phyloP scores from a whole-genome alignment of 148 eudicot species.

The Chenopodium quinoa region DNA sequence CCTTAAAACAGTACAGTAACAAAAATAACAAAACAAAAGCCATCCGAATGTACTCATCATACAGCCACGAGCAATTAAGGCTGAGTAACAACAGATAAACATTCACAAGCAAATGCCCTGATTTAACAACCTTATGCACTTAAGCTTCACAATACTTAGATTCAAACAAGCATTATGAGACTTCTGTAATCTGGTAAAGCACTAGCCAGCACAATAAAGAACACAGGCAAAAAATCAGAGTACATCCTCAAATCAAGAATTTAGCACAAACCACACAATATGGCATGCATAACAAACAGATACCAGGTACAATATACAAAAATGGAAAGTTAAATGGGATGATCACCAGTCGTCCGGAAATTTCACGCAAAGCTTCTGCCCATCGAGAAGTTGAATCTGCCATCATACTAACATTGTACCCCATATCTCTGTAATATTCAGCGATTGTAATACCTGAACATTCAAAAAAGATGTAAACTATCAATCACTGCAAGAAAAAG shows the following conservation, averaged over 20 bases:
- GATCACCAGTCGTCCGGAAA: constrained; percentile 95
- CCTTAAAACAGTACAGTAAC: background rate
- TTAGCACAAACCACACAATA: background rate
- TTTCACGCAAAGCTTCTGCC: constrained; percentile 99
- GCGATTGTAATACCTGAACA: constrained; percentile 90
- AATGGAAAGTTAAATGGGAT: background rate
- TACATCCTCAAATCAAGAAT: background rate
- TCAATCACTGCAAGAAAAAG: background rate
- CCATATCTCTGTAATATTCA: constrained; percentile 99
- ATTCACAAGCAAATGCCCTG: background rate
- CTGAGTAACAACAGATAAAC: background rate
- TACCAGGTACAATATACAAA: constrained; percentile 2
- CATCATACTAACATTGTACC: constrained; percentile 99
- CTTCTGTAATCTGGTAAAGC: background rate
- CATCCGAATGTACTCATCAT: background rate
- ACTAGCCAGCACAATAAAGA: background rate
- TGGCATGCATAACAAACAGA: background rate
- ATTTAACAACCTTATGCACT: background rate
- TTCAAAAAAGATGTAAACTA: constrained; percentile 1
- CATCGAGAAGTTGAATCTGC: constrained; percentile 99
- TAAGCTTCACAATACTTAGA: background rate
- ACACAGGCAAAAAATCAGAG: background rate
- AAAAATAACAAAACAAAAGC: background rate
- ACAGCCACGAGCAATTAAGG: background rate
- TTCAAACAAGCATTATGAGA: background rate